Conservation (phyloP, 345 rosid species). For the Cardamine resedifolia region DNA sequence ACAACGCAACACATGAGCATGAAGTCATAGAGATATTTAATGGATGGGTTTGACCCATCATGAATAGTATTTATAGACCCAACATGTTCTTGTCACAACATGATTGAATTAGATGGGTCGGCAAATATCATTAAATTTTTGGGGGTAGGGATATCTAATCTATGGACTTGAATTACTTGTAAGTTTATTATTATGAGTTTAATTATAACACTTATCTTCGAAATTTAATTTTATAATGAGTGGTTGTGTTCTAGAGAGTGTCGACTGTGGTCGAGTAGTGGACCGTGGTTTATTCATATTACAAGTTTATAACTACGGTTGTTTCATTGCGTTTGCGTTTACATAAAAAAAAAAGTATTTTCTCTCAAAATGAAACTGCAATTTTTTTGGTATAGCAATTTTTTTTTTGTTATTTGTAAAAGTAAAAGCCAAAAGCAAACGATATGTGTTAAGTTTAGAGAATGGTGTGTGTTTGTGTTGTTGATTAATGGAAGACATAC, state of each 20-base stretch:
- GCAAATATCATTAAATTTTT: constrained; percentile 20
- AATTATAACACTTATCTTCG: neutral
- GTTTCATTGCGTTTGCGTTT: neutral
- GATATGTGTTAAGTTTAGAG: too few species aligned
- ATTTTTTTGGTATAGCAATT: neutral
- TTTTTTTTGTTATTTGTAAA: neutral
- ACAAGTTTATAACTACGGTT: neutral
- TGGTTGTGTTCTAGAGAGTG: constrained; percentile 4
- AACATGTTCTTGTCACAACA: constrained; percentile 33
- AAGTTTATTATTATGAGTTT: constrained; percentile 4
- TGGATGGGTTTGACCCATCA: constrained; percentile 35
- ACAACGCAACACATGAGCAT: constrained; percentile 27
- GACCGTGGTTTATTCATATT: neutral
- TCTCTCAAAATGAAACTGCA: neutral
- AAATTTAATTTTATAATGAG: neutral
- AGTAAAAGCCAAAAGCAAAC: neutral
- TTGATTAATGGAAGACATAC: too few species aligned
- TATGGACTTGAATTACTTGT: constrained; percentile 13
- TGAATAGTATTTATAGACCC: constrained; percentile 33
- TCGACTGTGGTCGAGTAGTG: neutral
- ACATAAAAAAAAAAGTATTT: neutral
- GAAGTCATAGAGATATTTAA: constrained; percentile 29
- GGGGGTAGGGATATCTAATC: neutral
- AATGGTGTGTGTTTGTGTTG: too few species aligned
- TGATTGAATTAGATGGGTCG: constrained; percentile 29